Percentiles rank a stretch among this genome's conserved stretches.
phyloP scores from a whole-genome alignment of 2,329 filamentous ascomycete genomes.

The Rhytidhysteron rufulum region DNA sequence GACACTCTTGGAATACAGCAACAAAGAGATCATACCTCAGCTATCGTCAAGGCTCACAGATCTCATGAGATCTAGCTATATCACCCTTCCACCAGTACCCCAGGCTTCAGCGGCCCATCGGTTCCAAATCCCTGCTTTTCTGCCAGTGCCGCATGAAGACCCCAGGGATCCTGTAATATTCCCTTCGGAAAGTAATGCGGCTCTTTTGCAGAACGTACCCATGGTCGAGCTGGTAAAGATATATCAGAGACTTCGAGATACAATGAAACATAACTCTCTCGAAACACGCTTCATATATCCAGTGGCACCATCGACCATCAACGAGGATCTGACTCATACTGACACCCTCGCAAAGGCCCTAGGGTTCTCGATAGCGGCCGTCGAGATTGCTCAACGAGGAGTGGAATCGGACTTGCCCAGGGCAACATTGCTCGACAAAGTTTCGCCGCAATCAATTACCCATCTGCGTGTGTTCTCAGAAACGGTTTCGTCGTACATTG shows the following conservation, averaged over 20 bases:
- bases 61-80: conserved; percentile 23
- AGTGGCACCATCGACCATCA: conserved; percentile 32
- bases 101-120: conserved; percentile 15
- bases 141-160: conserved; percentile 22
- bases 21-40: conserved; percentile 47
- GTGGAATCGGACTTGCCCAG: conserved; percentile 65
- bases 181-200: conserved; percentile 18
- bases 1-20: conserved; percentile 50
- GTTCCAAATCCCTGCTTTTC: conserved; percentile 29
- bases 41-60: conserved; percentile 42
- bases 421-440: conserved; percentile 73
- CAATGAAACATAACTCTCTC: conserved; percentile 50
- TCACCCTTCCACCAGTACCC: conserved; percentile 15
- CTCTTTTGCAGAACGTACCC: conserved; percentile 17
- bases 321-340: conserved; percentile 48
- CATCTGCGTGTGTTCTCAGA: conserved; percentile 86
- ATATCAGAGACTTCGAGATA: conserved; percentile 55
- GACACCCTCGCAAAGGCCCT: conserved; percentile 64
- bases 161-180: conserved; percentile 18
- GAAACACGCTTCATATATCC: conserved; percentile 44
- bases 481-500: conserved; percentile 79
- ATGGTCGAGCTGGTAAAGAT: conserved; percentile 50
- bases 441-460: conserved; percentile 78
- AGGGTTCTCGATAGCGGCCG: conserved; percentile 79
- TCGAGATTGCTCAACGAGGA: conserved; percentile 89